Base-by-base conservation (phyloP, 192 early-diverging fungal genomes). In the Haplosporangium gracile region DNA sequence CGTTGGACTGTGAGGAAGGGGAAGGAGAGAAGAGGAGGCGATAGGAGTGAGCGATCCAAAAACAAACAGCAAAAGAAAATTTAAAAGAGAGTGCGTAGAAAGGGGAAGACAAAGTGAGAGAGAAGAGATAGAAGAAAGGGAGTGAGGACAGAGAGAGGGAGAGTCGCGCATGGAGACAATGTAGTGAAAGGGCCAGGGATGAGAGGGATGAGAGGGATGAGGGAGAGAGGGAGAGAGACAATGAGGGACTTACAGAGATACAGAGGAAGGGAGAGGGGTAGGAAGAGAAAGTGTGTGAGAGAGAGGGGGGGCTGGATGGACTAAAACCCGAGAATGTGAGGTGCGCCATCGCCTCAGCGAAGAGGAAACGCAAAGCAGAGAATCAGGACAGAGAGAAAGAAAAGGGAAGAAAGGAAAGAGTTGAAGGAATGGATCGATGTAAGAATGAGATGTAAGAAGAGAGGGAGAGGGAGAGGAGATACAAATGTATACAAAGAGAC, bases 311-410 rank as follows among this genome's bases (percentile, higher is more conserved):
- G 49, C 49, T 51, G 16, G 49, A 51, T 51, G 49, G 55, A 65
- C 60, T 65, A 65, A 65, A 32, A 29, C 26, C 57, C 57, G 57
- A 63, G 57, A 63, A 63, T 63, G 57, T 29, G 57, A 63, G 26
- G 9, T 29, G 26, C 2, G 29, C 5, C 57, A 32, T 63, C 26
- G 57, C 57, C 57, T 63, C 57, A 65, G 11, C 29, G 13, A 65
- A 34, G 7, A 60, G n/a, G n/a, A 60, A 24, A 0, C 8, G 29
- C 57, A n/a, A 26, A 9, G 9, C 24, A 10, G n/a, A 60, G n/a
- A 13, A 29, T 9, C 29, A 65, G 60, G 60, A 29, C 60, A 10
- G 60, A 65, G 29, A 11, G 60, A 65, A 16, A 34, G 60, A 65
- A 32, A 29, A 65, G 38, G 20, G 8, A 39, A 55, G 15, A 4